phyloP scores from a whole-genome alignment of 352 stramenopile genomes.

The Phytophthora hibernalis region DNA sequence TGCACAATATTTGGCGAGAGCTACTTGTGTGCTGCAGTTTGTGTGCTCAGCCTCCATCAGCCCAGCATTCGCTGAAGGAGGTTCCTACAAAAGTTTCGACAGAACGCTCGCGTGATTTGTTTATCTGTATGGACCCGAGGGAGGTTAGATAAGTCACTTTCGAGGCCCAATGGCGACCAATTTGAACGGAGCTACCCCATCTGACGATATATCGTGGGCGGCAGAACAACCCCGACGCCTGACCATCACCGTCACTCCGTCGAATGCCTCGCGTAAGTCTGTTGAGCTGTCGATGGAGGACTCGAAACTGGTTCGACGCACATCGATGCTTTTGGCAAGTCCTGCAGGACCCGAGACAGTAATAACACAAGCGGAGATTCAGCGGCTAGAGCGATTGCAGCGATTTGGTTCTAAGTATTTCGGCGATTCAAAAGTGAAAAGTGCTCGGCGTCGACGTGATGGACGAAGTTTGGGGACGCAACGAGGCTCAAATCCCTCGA shows the following conservation, averaged over 20 bases:
- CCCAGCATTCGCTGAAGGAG: neutral
- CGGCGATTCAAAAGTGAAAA: conserved; percentile 4
- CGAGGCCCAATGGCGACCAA: conserved; percentile 8
- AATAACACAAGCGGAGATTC: conserved; percentile 49
- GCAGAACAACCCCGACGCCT: conserved; percentile 28
- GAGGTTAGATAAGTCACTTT: neutral
- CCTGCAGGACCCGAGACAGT: conserved; percentile 45
- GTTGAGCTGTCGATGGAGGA: conserved; percentile 54
- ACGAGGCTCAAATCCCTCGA: conserved; percentile 17
- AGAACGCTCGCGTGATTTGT: conserved; percentile 7
- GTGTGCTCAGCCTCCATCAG: conserved; percentile 9
- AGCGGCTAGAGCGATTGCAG: conserved; percentile 48
- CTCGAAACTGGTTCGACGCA: conserved; percentile 49
- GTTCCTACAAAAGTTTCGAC: conserved; percentile 1
- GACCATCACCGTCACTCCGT: conserved; percentile 33
- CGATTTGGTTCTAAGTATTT: conserved; percentile 52
- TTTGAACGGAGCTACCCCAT: neutral
- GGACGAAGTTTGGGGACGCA: conserved; percentile 10
- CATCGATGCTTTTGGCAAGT: conserved; percentile 61
- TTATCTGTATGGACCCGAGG: conserved; percentile 31
- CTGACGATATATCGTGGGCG: conserved; percentile 17
- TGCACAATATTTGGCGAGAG: conserved; percentile 1
- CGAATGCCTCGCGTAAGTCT: conserved; percentile 24
- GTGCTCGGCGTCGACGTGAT: conserved; percentile 13
- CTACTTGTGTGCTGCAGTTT: neutral